Base-by-base conservation (phyloP, 495 filamentous ascomycete genomes). In the Entonaema liquescens region DNA sequence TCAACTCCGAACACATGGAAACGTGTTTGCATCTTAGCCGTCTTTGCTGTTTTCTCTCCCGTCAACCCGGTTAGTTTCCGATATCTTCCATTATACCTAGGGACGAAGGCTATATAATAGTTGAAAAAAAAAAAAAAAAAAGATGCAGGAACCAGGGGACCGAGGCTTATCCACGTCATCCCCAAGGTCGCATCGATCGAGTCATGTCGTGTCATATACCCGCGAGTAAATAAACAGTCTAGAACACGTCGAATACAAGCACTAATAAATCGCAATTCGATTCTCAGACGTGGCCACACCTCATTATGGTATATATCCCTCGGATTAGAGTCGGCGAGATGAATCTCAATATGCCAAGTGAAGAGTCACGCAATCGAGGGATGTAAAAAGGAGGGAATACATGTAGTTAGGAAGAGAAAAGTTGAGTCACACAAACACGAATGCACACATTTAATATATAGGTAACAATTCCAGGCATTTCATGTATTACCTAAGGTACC, bases 111-210 rank as follows among this genome's bases (percentile, higher is more conserved):
- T 6, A 35, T 56, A 55, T 55, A 19, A 28, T 12, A 58, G 11
- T 15, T 0, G 7, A n/a, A 28, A 15, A 21, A n/a, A n/a, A 13
- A 56, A 56, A 33, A 25, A 25, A n/a, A 8, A 23, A 40, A 25
- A 19, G 6, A 71, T 52, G 61, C 62, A 71, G 68, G 62, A 62
- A 71, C 68, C 25, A 53, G 56, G 42, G 52, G 19, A 13, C 23
- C 19, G 38, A 58, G 50, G 62, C 57, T 54, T 71, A 64, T 72
- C 58, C 69, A 72, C 63, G 69, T 72, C 69, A 72, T 50, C 54
- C 50, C 33, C 5, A 63, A 53, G 36, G 36, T 58, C 35, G 28
- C 42, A 31, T 36, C 23, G 17, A 31, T 25, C 68, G 68, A 67
- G 58, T 67, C 68, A 67, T 52, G 63, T 44, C 28, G 31, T 58